Evolutionary conservation across 192 early-diverging fungal genomes (phyloP), one percentile per base, ranked within the genome.

Genomic region (Coemansia sp.): DNA sequence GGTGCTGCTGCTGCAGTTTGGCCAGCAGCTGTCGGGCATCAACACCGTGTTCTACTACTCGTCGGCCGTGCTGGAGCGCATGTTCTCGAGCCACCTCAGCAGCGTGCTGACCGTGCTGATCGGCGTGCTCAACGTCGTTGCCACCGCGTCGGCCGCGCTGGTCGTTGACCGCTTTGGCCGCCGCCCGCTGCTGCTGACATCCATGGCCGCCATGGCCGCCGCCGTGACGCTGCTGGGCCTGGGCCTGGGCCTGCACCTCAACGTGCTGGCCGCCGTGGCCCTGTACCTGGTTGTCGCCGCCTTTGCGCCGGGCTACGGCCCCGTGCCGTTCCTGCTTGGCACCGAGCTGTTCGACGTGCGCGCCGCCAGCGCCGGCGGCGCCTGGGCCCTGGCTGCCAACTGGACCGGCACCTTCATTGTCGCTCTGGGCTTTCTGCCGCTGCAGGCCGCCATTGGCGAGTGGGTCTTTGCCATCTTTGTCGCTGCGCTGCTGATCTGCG

Each of bases 1-100:
- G n/a, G 79, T 89, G 7, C 43, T 92, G 8, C 53, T 87, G 10
- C 44, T 94, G 3, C 90, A 92, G 53, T 62, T 92, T 35, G 78
- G 83, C 5, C 92, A 94, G 65, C 93, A 96, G 70, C 81, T 94
- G 40, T 92, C 90, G n/a, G 93, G 93, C 2, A 92, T 96, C 79
- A 96, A 93, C 69, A 90, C 87, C 0, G 89, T 93, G 7, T 88
- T 92, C 26, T 93, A 81, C 77, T 95, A 91, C 58, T 90, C 89
- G 11, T 85, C 87, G 0, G 81, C 85, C 1, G 87, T 90, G 36
- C 81, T 90, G 67, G 76, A 79, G 9, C 62, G 65, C 26, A 83
- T 87, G 41, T 69, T 87, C 30, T 85, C 87, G 17, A 66, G 77
- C 30, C 77, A 79, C 6, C 64, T 79, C 38, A 82, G 73, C 50